A percentile compares a stretch with the other conserved stretches of the same genome.
Conservation (phyloP, 1,284 basidiomycete genomes). For the Ustilago loliicola region DNA sequence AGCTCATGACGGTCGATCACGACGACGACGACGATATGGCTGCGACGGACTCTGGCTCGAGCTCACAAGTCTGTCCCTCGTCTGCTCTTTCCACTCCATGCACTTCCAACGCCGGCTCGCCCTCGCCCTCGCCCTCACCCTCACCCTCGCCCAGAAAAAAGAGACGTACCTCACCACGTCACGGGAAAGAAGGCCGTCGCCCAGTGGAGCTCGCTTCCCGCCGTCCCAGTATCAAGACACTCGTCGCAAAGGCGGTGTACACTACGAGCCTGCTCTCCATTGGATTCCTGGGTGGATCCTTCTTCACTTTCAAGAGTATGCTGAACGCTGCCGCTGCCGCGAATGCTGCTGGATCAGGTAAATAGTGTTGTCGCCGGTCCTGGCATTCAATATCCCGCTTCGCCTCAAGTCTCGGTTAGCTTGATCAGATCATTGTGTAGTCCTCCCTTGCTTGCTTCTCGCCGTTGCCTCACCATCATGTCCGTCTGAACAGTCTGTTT, state of each 20-base stretch:
- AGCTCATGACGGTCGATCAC: background rate
- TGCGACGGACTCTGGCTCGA: background rate
- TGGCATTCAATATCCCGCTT: background rate
- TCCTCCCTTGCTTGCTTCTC: background rate
- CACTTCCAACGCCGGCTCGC: background rate
- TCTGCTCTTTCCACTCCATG: constrained; percentile 1
- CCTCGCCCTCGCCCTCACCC: background rate
- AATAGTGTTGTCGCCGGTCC: background rate
- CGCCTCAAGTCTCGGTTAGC: background rate
- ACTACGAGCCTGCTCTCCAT: constrained; percentile 33
- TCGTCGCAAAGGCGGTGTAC: constrained; percentile 20
- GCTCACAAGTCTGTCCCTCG: background rate
- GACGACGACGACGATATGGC: background rate
- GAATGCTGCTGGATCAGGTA: constrained; percentile 22
- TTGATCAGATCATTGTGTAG: background rate
- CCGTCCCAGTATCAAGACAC: background rate
- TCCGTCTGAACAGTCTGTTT: background rate
- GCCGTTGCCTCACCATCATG: background rate
- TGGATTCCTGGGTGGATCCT: constrained; percentile 36
- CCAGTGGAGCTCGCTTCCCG: constrained; percentile 3
- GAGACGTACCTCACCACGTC: constrained; percentile 7
- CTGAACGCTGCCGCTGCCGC: constrained; percentile 42
- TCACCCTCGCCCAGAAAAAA: constrained; percentile 18
- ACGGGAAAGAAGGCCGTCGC: background rate
- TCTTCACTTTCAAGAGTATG: constrained; percentile 50